A percentile compares a stretch with the other conserved stretches of the same genome.
Conservation (phyloP, 23 red algal species). For the Chondrus crispus region DNA sequence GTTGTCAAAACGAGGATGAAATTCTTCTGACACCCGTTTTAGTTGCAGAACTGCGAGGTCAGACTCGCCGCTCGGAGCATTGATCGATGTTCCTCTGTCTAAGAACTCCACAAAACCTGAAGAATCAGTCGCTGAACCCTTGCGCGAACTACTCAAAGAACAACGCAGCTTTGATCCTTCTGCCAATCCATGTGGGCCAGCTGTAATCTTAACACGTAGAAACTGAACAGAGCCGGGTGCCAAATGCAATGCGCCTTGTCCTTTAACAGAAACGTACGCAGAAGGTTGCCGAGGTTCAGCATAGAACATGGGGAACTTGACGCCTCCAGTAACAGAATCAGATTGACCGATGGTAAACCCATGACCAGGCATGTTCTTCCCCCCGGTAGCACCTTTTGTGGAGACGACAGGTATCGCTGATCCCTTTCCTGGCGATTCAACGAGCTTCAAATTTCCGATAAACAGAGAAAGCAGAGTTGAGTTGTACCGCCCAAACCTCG, state of each 20-base stretch:
- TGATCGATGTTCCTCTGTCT: not conserved
- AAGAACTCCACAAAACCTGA: constrained; percentile 10
- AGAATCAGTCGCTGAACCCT: not conserved
- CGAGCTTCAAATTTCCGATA: constrained; percentile 59
- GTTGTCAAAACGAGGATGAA: not conserved
- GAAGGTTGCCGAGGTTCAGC: constrained; percentile 23
- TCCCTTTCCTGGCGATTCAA: constrained; percentile 26
- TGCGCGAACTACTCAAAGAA: not conserved
- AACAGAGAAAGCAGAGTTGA: constrained; percentile 53
- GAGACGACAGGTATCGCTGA: not conserved
- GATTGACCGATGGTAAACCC: not conserved
- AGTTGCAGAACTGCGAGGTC: too few relatives aligned
- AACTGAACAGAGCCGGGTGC: constrained; percentile 20
- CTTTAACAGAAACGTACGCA: constrained; percentile 18
- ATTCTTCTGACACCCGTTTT: too few relatives aligned
- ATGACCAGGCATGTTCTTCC: not conserved
- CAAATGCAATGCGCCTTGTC: constrained; percentile 7
- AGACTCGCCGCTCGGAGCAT: not conserved
- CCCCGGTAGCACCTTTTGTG: constrained; percentile 5
- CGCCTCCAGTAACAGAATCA: constrained; percentile 7
- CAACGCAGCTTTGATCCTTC: constrained; percentile 23
- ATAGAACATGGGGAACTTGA: constrained; percentile 50
- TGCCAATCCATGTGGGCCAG: constrained; percentile 42
- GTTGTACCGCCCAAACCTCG: constrained; percentile 49
- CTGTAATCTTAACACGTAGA: constrained; percentile 40